A percentile compares a stretch with the other conserved stretches of the same genome.
Evolutionary conservation across 306 rosid genomes (phyloP).

Genomic region (Pyrus bretschneideri): DNA sequence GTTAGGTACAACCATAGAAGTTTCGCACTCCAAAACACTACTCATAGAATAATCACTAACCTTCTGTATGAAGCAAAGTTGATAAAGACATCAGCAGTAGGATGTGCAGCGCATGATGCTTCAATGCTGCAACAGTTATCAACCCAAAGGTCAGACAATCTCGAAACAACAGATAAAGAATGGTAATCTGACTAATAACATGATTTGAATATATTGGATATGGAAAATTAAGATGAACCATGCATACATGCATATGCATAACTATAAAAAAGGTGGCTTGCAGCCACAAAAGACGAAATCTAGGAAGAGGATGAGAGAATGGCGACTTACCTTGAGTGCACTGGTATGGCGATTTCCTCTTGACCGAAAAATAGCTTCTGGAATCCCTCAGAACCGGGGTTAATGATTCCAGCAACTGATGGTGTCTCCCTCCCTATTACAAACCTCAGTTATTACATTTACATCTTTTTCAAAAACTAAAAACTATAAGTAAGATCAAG

Average conservation of each 20-base stretch:
- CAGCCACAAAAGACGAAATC: not conserved
- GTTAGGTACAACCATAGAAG: not conserved
- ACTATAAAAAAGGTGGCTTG: not conserved
- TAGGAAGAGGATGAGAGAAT: conserved; percentile 8
- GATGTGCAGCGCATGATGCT: conserved; percentile 94
- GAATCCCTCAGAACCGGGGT: conserved; percentile 95
- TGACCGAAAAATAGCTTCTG: conserved; percentile 98
- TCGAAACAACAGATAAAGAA: conserved; percentile 1
- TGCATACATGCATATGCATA: not conserved
- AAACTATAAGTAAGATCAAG: not conserved
- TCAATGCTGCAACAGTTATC: conserved; percentile 63
- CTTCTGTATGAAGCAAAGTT: conserved; percentile 96
- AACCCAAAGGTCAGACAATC: conserved; percentile 17
- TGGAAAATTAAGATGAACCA: not conserved
- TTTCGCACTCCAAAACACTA: not conserved
- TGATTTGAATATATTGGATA: not conserved
- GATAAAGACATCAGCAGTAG: conserved; percentile 98
- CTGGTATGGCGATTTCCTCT: conserved; percentile 96
- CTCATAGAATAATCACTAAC: conserved; percentile 31
- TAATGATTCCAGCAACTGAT: conserved; percentile 96
- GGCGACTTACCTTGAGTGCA: conserved; percentile 68
- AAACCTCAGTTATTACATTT: not conserved
- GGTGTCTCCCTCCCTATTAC: conserved; percentile 90
- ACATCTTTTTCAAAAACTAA: not conserved
- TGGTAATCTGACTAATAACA: not conserved